Base-by-base conservation (phyloP, 306 rosid species). In the Cucurbita maxima region DNA sequence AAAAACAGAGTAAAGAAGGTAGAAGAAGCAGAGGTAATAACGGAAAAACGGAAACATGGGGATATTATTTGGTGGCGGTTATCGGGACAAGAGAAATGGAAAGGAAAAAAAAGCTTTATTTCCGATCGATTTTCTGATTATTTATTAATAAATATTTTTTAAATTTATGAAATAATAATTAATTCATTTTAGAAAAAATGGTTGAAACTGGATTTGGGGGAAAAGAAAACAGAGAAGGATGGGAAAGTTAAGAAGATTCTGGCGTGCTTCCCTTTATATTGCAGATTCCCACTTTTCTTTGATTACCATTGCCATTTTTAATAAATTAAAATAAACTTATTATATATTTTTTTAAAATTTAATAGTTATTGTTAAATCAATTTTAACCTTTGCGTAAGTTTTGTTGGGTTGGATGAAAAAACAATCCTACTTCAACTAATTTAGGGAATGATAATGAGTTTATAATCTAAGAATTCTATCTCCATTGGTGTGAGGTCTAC, bases 181-280 rank as follows among this genome's bases (percentile, higher is more conserved):
- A 78, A 76, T 53, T 41, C 0, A 1, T 40, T 10, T 43, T 10
- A 60, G 59, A 62, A 56, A 47, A 10, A 2, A 11, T 6, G 14
- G 53, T 30, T 3, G 14, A 40, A 81, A 73, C 43, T 38, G 53
- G 67, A 75, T 83, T 48, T 79, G 54, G n/a, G 43, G 45, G 41
- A 74, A 72, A 72, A 66, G 59, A 78, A 61, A n/a, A 50, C 20
- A 76, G 37, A 8, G 68, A 37, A 37, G 47, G 79, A 48, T 38
- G 75, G 74, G 75, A 74, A 84, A 82, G 88, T 75, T 81, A 79
- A 71, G 83, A 79, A 88, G 90, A 86, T 90, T 90, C 94, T 88
- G 82, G 72, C 87, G 78, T 80, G 78, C 37, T 13, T 53, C 1
- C 40, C 78, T 83, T 83, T 78, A 22, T 59, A 77, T 72, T 75